A percentile compares a stretch with the other conserved stretches of the same genome.
phyloP scores from a whole-genome alignment of 2,329 filamentous ascomycete genomes.

The Colletotrichum liaoningense region DNA sequence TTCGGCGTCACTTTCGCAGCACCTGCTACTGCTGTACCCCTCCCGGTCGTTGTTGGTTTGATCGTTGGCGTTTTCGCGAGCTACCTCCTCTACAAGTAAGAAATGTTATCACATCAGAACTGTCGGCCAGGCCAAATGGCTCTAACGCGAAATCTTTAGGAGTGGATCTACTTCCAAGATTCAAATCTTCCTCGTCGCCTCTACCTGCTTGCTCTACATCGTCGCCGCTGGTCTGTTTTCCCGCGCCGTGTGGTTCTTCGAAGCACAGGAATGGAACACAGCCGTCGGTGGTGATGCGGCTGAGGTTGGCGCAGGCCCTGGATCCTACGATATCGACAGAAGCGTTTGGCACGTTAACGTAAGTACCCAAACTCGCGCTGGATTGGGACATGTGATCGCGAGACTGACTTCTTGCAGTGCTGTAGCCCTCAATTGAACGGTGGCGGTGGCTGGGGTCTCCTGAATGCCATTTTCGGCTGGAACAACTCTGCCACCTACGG shows the following conservation, averaged over 20 bases:
- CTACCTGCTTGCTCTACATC: conserved; percentile 86
- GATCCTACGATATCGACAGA: conserved; percentile 80
- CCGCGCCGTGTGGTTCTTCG: background rate
- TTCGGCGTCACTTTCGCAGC: conserved; percentile 83
- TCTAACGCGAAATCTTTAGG: conserved; percentile 33
- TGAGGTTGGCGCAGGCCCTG: conserved; percentile 67
- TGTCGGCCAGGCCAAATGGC: no score
- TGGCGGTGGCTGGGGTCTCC: conserved; percentile 77
- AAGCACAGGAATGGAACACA: conserved; percentile 63
- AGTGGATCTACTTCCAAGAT: conserved; percentile 55
- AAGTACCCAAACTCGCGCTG: conserved; percentile 43
- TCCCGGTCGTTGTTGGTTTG: conserved; percentile 80
- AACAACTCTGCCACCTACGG: conserved; percentile 35
- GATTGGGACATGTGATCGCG: conserved; percentile 33
- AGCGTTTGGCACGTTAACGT: conserved; percentile 87
- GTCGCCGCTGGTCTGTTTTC: conserved; percentile 73
- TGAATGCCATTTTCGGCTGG: conserved; percentile 78
- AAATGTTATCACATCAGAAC: background rate
- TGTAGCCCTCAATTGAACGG: conserved; percentile 74
- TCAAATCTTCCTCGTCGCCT: conserved; percentile 83
- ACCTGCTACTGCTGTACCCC: conserved; percentile 80
- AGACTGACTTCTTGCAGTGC: conserved; percentile 54
- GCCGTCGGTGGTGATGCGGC: conserved; percentile 66
- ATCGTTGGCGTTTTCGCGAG: conserved; percentile 75
- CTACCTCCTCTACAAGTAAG: conserved; percentile 82